phyloP scores from a whole-genome alignment of 108 stramenopile species.

The Skeletonema potamos region DNA sequence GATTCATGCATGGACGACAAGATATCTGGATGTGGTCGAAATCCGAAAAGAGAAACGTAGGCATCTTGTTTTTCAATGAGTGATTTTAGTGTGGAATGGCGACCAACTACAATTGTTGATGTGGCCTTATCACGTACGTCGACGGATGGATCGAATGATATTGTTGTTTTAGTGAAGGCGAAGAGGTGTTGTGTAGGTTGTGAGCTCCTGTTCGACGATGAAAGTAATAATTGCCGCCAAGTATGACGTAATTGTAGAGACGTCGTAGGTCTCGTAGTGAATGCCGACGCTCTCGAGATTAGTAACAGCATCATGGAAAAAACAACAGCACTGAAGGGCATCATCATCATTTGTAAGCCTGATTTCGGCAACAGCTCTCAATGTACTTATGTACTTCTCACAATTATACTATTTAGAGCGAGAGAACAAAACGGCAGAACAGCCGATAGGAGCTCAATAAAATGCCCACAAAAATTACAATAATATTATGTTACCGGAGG shows the following conservation, averaged over 20 bases:
- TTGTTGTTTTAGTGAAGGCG: neutral
- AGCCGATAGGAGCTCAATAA: too few relatives aligned
- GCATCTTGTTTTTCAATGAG: constrained; percentile 26
- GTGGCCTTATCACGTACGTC: constrained; percentile 29
- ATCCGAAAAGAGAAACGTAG: constrained; percentile 43
- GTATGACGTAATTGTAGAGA: neutral
- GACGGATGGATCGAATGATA: constrained; percentile 21
- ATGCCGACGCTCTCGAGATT: neutral
- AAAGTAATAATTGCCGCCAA: too few relatives aligned
- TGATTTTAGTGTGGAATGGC: constrained; percentile 31
- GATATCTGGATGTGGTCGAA: constrained; percentile 38
- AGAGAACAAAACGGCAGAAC: too few relatives aligned
- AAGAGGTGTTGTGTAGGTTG: neutral
- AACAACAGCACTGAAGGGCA: neutral
- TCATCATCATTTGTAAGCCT: neutral
- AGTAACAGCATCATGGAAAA: neutral
- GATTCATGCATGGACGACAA: constrained; percentile 25
- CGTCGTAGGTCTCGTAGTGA: neutral
- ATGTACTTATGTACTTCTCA: too few relatives aligned
- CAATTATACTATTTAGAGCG: too few relatives aligned
- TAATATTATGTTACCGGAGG: too few relatives aligned
- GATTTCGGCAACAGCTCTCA: too few relatives aligned
- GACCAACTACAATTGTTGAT: constrained; percentile 38
- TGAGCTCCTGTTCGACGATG: constrained; percentile 5
- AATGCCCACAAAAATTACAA: too few relatives aligned